A percentile compares a stretch with the other conserved stretches of the same genome.
Evolutionary conservation across 306 rosid genomes (phyloP).

Genomic region (Quercus cerris): DNA sequence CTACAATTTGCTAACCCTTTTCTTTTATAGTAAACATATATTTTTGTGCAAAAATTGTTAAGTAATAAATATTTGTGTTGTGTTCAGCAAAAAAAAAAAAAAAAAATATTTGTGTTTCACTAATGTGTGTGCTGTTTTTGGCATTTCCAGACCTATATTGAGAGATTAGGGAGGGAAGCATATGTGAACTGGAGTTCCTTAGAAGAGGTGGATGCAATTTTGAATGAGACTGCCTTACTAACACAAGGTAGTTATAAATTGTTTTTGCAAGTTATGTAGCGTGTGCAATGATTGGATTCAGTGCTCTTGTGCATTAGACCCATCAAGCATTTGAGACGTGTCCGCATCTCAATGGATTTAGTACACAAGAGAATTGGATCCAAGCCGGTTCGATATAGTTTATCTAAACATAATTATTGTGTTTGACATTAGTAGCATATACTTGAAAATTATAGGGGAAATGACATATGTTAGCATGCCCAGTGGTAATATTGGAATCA

Average conservation of each 20-base stretch:
- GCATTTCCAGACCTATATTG: constrained; percentile 42
- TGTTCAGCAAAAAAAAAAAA: too few species aligned
- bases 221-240: constrained; percentile 42
- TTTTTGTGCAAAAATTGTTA: not conserved
- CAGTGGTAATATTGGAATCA: constrained; percentile 1
- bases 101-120: not conserved
- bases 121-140: not conserved
- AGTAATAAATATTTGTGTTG: not conserved
- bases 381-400: accelerated
- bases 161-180: constrained; percentile 50
- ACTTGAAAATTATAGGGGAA: constrained; percentile 33
- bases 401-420: not conserved
- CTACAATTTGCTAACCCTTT: not conserved
- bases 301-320: too few species aligned
- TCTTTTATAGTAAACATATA: not conserved
- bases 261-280: not conserved
- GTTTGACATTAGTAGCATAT: not conserved
- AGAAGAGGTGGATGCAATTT: constrained; percentile 39
- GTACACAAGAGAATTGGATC: too few species aligned
- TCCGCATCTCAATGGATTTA: accelerated
- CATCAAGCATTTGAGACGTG: accelerated
- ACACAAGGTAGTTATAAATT: constrained; percentile 46
- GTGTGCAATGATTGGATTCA: accelerated
- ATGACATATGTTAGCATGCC: constrained; percentile 21
- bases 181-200: constrained; percentile 45